Evolutionary conservation across 176 grass and related monocot genomes (phyloP).

Genomic region (Pontederia crassipes): DNA sequence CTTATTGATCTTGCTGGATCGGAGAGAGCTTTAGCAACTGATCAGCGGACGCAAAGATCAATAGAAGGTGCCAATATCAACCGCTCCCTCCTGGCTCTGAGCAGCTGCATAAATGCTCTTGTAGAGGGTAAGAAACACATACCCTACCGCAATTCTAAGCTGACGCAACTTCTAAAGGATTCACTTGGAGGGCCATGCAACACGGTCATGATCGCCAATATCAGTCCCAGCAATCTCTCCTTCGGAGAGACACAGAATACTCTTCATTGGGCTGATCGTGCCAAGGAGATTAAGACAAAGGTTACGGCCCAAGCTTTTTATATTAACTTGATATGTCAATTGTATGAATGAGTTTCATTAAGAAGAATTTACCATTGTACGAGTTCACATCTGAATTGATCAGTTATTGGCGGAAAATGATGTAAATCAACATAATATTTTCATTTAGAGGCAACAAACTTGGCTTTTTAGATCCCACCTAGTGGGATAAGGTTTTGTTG

Average conservation of each 20-base stretch:
- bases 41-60: constrained; percentile 67
- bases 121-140: constrained; percentile 98
- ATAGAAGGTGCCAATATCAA: constrained; percentile 96
- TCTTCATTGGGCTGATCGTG: constrained; percentile 97
- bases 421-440: not conserved
- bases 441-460: too few species aligned
- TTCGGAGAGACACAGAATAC: constrained; percentile 97
- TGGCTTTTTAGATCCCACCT: not conserved
- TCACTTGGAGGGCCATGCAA: constrained; percentile 85
- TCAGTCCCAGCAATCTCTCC: constrained; percentile 53
- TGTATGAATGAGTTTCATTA: too few species aligned
- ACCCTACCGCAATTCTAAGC: constrained; percentile 89
- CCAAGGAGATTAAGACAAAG: constrained; percentile 97
- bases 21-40: constrained; percentile 89
- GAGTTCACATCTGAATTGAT: not conserved
- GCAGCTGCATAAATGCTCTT: constrained; percentile 84
- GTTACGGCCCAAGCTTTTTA: constrained; percentile 24
- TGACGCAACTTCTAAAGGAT: constrained; percentile 95
- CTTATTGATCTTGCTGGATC: constrained; percentile 95
- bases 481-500: too few species aligned
- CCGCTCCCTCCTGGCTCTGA: constrained; percentile 80
- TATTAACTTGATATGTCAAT: too few species aligned
- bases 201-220: constrained; percentile 96
- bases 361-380: too few species aligned
- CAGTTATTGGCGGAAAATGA: not conserved